These are phyloP conservation scores for Paramecium pentaurelia DNA, from an alignment of 73 alveolate genomes.

Conservation along the genomic window DNA sequence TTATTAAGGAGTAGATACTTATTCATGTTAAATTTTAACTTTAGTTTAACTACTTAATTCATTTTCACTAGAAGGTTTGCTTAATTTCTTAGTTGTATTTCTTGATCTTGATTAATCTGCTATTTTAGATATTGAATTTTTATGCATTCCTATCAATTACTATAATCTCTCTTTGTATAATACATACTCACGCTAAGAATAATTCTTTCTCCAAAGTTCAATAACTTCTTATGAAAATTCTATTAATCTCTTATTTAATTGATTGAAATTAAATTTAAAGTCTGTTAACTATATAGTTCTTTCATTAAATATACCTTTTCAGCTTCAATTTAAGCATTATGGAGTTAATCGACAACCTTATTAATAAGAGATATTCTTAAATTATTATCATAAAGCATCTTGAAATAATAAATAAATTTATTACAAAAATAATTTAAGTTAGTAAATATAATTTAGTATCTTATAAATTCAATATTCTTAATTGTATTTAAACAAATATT, in stretches of 20 bases:
- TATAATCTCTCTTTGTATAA: not conserved
- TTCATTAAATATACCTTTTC: not conserved
- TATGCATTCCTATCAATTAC: not conserved
- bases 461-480: not conserved
- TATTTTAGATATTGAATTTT: not conserved
- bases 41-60: not conserved
- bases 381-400: not conserved
- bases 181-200: not conserved
- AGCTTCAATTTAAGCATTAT: not conserved
- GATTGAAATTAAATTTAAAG: not conserved
- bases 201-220: not conserved
- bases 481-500: not conserved
- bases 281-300: not conserved
- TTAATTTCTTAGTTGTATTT: not conserved
- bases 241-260: not conserved
- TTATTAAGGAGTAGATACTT: not conserved
- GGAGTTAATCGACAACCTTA: constrained; percentile 8
- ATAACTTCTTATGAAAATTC: not conserved
- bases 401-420: not conserved
- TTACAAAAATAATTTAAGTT: not conserved
- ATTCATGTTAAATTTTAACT: not conserved
- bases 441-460: too few relatives aligned
- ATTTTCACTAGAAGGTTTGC: not conserved
- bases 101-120: not conserved
- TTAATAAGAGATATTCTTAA: not conserved